Conservation (phyloP, 163 green algal species). For the Volvox carteri region DNA sequence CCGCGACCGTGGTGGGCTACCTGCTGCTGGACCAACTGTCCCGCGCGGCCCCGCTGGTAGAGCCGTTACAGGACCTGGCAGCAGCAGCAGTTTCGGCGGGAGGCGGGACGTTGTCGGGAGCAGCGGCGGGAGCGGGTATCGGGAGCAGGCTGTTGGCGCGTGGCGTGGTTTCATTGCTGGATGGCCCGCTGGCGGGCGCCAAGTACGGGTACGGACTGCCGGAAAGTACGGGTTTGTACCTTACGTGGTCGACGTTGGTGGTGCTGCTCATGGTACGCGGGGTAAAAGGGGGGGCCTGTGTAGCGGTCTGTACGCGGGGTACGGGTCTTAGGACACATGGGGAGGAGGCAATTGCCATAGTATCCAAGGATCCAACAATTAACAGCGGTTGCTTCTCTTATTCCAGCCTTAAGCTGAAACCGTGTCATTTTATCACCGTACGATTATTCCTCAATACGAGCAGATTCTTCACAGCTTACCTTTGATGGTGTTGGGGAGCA, state of each 20-base stretch:
- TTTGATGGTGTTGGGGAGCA: too few species aligned
- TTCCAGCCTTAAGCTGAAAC: too few species aligned
- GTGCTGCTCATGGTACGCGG: constrained; percentile 52
- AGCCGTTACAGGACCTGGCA: constrained; percentile 45
- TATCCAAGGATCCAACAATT: too few species aligned
- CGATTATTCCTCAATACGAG: too few species aligned
- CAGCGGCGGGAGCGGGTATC: neutral
- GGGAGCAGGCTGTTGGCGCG: constrained; percentile 21
- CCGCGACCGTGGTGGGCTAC: constrained; percentile 31
- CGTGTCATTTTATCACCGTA: too few species aligned
- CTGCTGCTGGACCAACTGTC: constrained; percentile 53
- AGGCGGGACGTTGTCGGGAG: too few species aligned
- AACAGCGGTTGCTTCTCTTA: too few species aligned
- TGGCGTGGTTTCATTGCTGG: constrained; percentile 18
- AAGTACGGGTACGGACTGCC: constrained; percentile 45
- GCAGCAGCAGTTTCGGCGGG: too few species aligned
- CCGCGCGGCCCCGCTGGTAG: constrained; percentile 26
- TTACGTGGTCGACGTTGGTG: constrained; percentile 45
- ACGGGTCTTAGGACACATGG: too few species aligned
- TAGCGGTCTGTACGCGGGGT: neutral
- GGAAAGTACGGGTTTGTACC: constrained; percentile 26
- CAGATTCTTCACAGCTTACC: too few species aligned
- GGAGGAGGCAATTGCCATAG: too few species aligned
- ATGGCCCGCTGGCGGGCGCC: neutral
- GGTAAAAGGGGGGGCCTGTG: neutral